These are phyloP conservation scores for Cubamyces sp. DNA, from an alignment of 768 basidiomycete species.

Conservation along the genomic window DNA sequence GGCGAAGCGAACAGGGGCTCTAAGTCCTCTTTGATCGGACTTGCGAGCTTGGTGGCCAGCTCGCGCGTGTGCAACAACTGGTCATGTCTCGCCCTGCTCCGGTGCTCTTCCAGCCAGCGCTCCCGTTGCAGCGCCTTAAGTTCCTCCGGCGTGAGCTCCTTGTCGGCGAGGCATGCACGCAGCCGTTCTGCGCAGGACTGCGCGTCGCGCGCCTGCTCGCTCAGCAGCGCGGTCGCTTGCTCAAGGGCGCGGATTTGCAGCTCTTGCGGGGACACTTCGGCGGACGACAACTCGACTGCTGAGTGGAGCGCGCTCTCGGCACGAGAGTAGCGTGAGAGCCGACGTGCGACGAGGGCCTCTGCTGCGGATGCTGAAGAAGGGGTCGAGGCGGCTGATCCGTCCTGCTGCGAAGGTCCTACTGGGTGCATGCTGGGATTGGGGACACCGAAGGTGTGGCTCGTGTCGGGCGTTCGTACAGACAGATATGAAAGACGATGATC, in stretches of 20 bases:
- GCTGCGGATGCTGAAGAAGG: slow-evolving; percentile 8
- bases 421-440: slow-evolving; percentile 26
- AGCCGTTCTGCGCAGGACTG: slow-evolving; percentile 47
- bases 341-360: slow-evolving; percentile 23
- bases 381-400: background rate
- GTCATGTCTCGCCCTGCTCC: slow-evolving; percentile 41
- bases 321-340: slow-evolving; percentile 46
- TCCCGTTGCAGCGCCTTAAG: slow-evolving; percentile 48
- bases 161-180: slow-evolving; percentile 42
- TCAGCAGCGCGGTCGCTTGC: slow-evolving; percentile 46
- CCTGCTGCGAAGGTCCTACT: background rate
- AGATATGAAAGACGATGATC: slow-evolving; percentile 8
- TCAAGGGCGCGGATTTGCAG: slow-evolving; percentile 53
- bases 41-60: slow-evolving; percentile 11
- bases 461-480: slow-evolving; percentile 25
- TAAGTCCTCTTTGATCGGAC: background rate
- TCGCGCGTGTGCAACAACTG: slow-evolving; percentile 28
- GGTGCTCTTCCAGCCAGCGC: slow-evolving; percentile 56
- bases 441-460: slow-evolving; percentile 29
- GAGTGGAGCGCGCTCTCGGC: slow-evolving; percentile 48
- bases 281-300: slow-evolving; percentile 39
- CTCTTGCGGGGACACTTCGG: slow-evolving; percentile 44
- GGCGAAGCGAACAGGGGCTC: slow-evolving; percentile 9
- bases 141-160: slow-evolving; percentile 36
- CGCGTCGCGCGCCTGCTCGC: slow-evolving; percentile 49